These are phyloP conservation scores for Backusella sp. DNA, from an alignment of 192 early-diverging fungal genomes.

Conservation along the genomic window DNA sequence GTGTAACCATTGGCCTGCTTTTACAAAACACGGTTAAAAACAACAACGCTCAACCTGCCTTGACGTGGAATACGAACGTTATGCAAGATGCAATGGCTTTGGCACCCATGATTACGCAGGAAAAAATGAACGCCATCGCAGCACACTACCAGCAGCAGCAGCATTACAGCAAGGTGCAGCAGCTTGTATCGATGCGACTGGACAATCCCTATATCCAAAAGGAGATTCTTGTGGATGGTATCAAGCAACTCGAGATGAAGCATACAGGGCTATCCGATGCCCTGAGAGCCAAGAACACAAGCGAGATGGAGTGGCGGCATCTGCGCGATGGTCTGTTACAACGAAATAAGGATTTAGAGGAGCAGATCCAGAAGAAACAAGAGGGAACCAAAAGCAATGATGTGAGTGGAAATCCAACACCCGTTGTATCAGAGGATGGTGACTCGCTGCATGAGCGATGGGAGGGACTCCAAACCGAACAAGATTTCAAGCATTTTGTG, in stretches of 20 bases:
- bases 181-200: constrained; percentile 48
- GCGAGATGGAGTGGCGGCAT: constrained; percentile 42
- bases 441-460: neutral
- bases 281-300: constrained; percentile 52
- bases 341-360: neutral
- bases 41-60: neutral
- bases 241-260: constrained; percentile 57
- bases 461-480: constrained; percentile 11
- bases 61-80: constrained; percentile 32
- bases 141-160: constrained; percentile 50
- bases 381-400: constrained; percentile 32
- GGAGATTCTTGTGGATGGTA: constrained; percentile 20
- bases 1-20: constrained; percentile 76
- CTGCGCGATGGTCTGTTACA: constrained; percentile 52
- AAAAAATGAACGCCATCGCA: constrained; percentile 70
- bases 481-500: constrained; percentile 26
- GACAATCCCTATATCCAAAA: constrained; percentile 16
- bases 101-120: constrained; percentile 62
- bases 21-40: constrained; percentile 38
- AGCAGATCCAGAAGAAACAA: constrained; percentile 22
- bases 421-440: constrained; percentile 11
- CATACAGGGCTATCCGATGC: constrained; percentile 62
- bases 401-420: neutral
- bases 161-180: constrained; percentile 46
- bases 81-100: constrained; percentile 80